These are phyloP conservation scores for Citrus maxima DNA, from an alignment of 345 rosid species.

Conservation along the genomic window DNA sequence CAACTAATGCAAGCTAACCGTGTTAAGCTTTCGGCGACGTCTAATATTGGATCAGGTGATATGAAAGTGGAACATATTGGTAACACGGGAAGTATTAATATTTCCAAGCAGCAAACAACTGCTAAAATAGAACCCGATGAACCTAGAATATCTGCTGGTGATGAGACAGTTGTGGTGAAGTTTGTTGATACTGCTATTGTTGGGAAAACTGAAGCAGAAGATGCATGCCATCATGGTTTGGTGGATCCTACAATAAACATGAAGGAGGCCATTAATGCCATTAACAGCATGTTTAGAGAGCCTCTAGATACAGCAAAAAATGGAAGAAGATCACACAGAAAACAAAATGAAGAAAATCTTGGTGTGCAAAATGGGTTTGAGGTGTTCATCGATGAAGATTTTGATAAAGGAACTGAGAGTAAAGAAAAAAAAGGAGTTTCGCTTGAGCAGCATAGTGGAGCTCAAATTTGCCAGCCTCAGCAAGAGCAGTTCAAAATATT, in stretches of 20 bases:
- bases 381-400: constrained; percentile 55
- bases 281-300: constrained; percentile 81
- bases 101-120: constrained; percentile 20
- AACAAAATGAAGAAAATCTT: constrained; percentile 35
- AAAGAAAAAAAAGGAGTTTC: constrained; percentile 27
- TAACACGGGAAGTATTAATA: constrained; percentile 4
- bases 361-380: constrained; percentile 33
- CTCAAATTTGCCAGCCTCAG: constrained; percentile 28
- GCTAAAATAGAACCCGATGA: constrained; percentile 27
- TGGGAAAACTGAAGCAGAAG: constrained; percentile 74
- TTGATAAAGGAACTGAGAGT: constrained; percentile 19
- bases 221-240: constrained; percentile 82
- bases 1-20: constrained; percentile 22
- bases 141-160: constrained; percentile 24
- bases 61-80: constrained; percentile 9
- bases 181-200: constrained; percentile 69
- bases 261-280: constrained; percentile 86
- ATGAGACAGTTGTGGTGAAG: constrained; percentile 49
- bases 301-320: constrained; percentile 65
- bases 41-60: background rate
- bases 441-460: constrained; percentile 13
- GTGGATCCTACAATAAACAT: constrained; percentile 84
- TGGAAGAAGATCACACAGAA: constrained; percentile 41
- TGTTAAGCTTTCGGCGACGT: background rate
- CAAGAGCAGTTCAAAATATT: constrained; percentile 53